Evolutionary conservation across 2,329 filamentous ascomycete species (phyloP).

Genomic region (Ophiostoma ips): DNA sequence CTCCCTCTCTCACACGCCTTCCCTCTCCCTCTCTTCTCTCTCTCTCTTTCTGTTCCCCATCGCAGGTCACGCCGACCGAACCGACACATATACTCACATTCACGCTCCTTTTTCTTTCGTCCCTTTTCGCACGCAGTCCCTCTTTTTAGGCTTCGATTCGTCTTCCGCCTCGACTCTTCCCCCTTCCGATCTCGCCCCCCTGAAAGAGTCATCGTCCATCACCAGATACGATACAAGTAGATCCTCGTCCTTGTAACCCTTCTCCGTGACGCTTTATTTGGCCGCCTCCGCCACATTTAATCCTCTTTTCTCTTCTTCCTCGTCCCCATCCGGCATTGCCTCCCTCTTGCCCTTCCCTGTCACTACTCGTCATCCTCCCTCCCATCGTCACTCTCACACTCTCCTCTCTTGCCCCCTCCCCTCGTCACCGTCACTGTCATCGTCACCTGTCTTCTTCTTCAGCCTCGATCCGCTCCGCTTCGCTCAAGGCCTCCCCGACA

Average conservation of each 20-base stretch:
- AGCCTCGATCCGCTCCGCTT: background rate
- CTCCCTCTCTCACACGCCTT: background rate
- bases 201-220: conserved; percentile 11
- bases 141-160: conserved; percentile 5
- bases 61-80: conserved; percentile 10
- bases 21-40: background rate
- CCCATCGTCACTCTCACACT: background rate
- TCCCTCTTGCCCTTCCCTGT: background rate
- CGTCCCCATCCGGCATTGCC: background rate
- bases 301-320: background rate
- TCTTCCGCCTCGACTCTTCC: background rate
- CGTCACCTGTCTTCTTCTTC: background rate
- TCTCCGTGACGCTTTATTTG: conserved; percentile 3
- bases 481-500: background rate
- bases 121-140: conserved; percentile 2
- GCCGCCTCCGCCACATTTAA: conserved; percentile 3
- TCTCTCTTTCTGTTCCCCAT: conserved; percentile 2
- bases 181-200: background rate
- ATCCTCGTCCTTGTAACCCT: conserved; percentile 5
- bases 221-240: too few relatives aligned
- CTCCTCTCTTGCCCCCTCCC: background rate
- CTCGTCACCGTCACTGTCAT: background rate
- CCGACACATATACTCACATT: conserved; percentile 12
- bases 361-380: background rate
- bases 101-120: conserved; percentile 7